Conservation (phyloP, 306 rosid species). For the Citrullus amarus region DNA sequence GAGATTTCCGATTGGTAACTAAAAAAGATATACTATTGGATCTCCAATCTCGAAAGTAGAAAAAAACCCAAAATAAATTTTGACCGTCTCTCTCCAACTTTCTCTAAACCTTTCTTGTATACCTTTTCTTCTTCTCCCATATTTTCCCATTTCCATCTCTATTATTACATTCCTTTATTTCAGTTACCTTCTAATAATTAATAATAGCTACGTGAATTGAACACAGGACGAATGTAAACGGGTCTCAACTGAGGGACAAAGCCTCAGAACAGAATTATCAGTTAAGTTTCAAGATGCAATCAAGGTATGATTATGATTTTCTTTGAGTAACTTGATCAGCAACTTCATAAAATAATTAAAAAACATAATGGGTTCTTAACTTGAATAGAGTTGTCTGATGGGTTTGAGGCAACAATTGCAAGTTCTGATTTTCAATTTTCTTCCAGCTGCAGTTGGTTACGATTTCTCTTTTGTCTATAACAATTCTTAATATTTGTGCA, state of each 20-base stretch:
- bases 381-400: not conserved
- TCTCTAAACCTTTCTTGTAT: not conserved
- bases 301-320: conserved; percentile 37
- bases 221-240: conserved; percentile 95
- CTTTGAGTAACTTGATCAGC: not conserved
- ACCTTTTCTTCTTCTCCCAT: not conserved
- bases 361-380: not conserved
- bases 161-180: not conserved
- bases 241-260: conserved; percentile 87
- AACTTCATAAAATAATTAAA: not conserved
- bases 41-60: not conserved
- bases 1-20: no score
- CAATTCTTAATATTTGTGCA: not conserved
- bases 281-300: conserved; percentile 92
- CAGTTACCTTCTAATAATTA: not conserved
- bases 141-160: not conserved
- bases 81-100: not conserved
- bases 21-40: not conserved
- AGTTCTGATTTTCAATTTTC: not conserved
- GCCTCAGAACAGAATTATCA: conserved; percentile 78
- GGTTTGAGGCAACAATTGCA: not conserved
- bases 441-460: not conserved
- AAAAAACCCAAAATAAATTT: not conserved
- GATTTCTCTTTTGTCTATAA: not conserved
- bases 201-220: conserved; percentile 16